Evolutionary conservation across 2,329 filamentous ascomycete species (phyloP).

Genomic region (Dactylellina drechsleri): DNA sequence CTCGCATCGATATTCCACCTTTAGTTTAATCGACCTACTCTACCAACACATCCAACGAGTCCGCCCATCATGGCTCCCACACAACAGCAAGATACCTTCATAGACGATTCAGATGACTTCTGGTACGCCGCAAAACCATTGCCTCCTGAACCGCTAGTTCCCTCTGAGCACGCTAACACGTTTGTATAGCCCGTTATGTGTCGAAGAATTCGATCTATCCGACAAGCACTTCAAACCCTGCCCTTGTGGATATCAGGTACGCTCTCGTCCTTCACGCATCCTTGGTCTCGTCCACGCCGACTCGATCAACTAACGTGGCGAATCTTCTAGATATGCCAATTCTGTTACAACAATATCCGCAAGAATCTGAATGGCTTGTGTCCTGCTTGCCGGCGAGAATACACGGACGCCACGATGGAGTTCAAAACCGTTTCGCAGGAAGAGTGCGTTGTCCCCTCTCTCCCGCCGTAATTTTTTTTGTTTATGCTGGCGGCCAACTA

Average conservation of each 20-base stretch:
- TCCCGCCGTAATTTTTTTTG: not conserved
- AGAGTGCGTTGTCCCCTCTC: slow-evolving; percentile 73
- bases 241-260: slow-evolving; percentile 95
- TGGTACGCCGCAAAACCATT: slow-evolving; percentile 66
- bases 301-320: slow-evolving; percentile 1
- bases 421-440: slow-evolving; percentile 95
- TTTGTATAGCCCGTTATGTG: slow-evolving; percentile 83
- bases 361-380: slow-evolving; percentile 97
- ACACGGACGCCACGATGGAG: slow-evolving; percentile 96
- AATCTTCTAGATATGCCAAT: slow-evolving; percentile 85
- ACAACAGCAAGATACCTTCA: slow-evolving; percentile 71
- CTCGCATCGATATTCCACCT: not conserved
- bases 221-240: slow-evolving; percentile 97
- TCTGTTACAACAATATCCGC: slow-evolving; percentile 99
- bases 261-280: not conserved
- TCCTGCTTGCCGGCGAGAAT: slow-evolving; percentile 93
- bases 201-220: slow-evolving; percentile 97
- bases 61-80: slow-evolving; percentile 68
- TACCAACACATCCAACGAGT: slow-evolving; percentile 22
- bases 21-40: slow-evolving; percentile 1
- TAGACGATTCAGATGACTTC: slow-evolving; percentile 76
- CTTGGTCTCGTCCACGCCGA: slow-evolving; percentile 52
- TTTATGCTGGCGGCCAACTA: slow-evolving; percentile 1
- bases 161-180: slow-evolving; percentile 56
- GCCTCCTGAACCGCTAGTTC: not conserved